phyloP scores from a whole-genome alignment of 2,329 filamentous ascomycete species.

The Nigrospora oryzae region DNA sequence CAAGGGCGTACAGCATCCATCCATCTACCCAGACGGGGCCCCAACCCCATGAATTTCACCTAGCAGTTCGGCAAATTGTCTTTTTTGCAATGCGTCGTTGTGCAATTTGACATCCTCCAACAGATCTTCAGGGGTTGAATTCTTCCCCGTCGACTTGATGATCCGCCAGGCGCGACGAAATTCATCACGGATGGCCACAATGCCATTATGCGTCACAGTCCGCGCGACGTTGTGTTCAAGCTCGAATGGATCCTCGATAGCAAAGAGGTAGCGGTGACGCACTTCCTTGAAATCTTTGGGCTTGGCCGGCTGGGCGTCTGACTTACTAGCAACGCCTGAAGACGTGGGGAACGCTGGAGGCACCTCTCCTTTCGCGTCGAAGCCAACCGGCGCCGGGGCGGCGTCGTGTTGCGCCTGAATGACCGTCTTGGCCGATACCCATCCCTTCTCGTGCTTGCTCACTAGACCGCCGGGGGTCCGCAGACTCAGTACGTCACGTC shows the following conservation, averaged over 20 bases:
- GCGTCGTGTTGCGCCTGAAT: slow-evolving; percentile 38
- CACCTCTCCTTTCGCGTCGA: slow-evolving; percentile 4
- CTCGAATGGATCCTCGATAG: slow-evolving; percentile 90
- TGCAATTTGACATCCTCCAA: slow-evolving; percentile 1
- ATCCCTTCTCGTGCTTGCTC: slow-evolving; percentile 70
- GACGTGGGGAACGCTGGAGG: slow-evolving; percentile 5
- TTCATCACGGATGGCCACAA: slow-evolving; percentile 75
- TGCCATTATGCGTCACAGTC: slow-evolving; percentile 76
- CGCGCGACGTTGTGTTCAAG: slow-evolving; percentile 79
- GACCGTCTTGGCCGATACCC: slow-evolving; percentile 74
- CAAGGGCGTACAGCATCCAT: too few relatives aligned
- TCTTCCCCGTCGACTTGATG: slow-evolving; percentile 26
- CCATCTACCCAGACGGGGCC: neutral
- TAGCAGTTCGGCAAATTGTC: neutral
- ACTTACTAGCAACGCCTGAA: slow-evolving; percentile 2
- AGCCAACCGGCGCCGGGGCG: slow-evolving; percentile 11
- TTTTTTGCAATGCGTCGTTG: neutral
- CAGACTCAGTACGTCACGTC: slow-evolving; percentile 68
- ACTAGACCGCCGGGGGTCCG: slow-evolving; percentile 63
- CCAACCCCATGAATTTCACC: neutral
- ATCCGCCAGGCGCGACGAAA: slow-evolving; percentile 74
- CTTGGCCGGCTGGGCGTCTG: slow-evolving; percentile 12
- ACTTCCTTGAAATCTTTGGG: slow-evolving; percentile 53
- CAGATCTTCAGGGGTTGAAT: neutral
- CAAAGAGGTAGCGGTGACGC: slow-evolving; percentile 73